phyloP scores from a whole-genome alignment of 768 basidiomycete species.

The Hydnum rufescens region DNA sequence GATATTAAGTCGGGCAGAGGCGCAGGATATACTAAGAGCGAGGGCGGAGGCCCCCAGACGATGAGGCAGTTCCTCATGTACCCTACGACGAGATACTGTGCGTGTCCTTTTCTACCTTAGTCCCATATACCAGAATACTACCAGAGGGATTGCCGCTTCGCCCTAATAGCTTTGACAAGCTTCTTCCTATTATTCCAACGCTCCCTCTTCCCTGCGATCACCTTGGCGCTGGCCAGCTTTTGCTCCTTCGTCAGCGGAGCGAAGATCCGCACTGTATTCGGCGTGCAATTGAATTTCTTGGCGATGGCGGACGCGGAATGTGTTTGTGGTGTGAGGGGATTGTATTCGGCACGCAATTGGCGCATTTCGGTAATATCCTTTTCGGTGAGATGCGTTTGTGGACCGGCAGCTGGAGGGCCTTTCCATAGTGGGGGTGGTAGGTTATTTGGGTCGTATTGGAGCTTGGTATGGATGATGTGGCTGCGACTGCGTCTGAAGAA shows the following conservation, averaged over 20 bases:
- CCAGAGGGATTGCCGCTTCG: constrained; percentile 56
- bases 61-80: neutral
- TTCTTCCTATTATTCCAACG: constrained; percentile 56
- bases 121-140: constrained; percentile 16
- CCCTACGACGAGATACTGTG: neutral
- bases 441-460: constrained; percentile 1
- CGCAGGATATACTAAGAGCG: constrained; percentile 13
- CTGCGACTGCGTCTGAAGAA: neutral
- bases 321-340: too few species aligned
- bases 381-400: constrained; percentile 25
- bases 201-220: constrained; percentile 28
- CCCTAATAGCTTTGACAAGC: constrained; percentile 39
- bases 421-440: constrained; percentile 10
- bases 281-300: constrained; percentile 53
- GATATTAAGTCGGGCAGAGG: constrained; percentile 44
- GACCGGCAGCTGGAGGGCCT: constrained; percentile 11
- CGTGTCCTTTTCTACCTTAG: neutral
- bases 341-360: constrained; percentile 31
- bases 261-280: constrained; percentile 40
- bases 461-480: neutral
- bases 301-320: constrained; percentile 51
- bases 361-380: constrained; percentile 37
- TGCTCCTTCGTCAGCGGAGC: constrained; percentile 38
- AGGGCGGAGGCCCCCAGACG: constrained; percentile 16
- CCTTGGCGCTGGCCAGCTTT: constrained; percentile 25